Percentiles rank a stretch among this genome's conserved stretches.
Conservation (phyloP, 164 flowering plant species). For the Magnolia kwangsiensis region DNA sequence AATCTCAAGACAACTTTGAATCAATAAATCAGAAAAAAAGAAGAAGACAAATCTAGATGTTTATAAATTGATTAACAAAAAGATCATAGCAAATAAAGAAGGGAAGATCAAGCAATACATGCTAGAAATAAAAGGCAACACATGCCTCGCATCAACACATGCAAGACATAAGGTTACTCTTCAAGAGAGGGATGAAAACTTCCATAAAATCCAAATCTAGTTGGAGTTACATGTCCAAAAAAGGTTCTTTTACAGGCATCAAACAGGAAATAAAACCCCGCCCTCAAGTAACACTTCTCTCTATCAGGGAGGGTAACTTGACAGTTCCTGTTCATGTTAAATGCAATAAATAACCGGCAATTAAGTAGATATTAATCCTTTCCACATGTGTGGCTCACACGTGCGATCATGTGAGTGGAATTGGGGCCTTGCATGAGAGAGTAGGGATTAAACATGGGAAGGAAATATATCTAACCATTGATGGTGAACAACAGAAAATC, state of each 20-base stretch:
- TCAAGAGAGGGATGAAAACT: neutral
- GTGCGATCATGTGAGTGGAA: too few relatives aligned
- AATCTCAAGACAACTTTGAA: neutral
- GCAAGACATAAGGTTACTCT: neutral
- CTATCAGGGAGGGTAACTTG: too few relatives aligned
- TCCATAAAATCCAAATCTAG: too few relatives aligned
- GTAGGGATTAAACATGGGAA: neutral
- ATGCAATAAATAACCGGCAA: too few relatives aligned
- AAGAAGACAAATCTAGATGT: neutral
- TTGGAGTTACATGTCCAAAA: too few relatives aligned
- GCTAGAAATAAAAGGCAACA: neutral
- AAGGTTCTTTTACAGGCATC: too few relatives aligned
- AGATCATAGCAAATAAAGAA: neutral
- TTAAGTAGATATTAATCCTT: too few relatives aligned
- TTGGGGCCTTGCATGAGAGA: neutral
- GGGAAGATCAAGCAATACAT: neutral
- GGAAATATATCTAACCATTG: neutral
- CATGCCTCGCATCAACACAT: neutral
- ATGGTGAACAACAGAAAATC: neutral
- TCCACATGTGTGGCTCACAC: too few relatives aligned
- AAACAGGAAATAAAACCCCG: too few relatives aligned
- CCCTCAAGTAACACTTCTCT: too few relatives aligned
- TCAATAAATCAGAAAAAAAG: neutral
- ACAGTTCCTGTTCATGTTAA: too few relatives aligned
- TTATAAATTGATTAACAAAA: too few relatives aligned